These are phyloP conservation scores for Smittium mucronatum DNA, from an alignment of 371 early-diverging fungal genomes.

Conservation along the genomic window DNA sequence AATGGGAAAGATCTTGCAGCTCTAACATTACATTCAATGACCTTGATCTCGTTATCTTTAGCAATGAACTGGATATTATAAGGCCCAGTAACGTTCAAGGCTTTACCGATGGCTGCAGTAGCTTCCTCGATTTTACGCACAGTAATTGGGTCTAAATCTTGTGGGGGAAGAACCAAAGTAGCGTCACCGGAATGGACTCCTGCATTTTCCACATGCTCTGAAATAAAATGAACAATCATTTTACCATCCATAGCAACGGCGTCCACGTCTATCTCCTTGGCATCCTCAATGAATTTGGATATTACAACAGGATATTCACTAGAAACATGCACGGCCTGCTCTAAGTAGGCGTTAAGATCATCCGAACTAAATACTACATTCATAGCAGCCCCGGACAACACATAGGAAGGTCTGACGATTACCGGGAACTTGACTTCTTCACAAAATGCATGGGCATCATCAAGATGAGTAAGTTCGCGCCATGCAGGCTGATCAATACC, in stretches of 20 bases:
- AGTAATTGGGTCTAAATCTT: conserved; percentile 79
- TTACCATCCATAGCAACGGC: conserved; percentile 85
- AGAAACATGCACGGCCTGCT: conserved; percentile 77
- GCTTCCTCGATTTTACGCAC: conserved; percentile 72
- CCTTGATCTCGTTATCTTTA: conserved; percentile 88
- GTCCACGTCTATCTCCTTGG: conserved; percentile 93
- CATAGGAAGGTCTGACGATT: conserved; percentile 89
- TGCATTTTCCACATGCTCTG: conserved; percentile 93
- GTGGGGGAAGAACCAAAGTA: conserved; percentile 81
- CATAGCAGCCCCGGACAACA: conserved; percentile 93
- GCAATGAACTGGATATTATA: conserved; percentile 95
- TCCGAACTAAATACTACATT: conserved; percentile 74
- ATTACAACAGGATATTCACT: conserved; percentile 89
- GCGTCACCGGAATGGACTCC: conserved; percentile 97
- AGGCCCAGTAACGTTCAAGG: conserved; percentile 92
- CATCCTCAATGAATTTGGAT: conserved; percentile 87
- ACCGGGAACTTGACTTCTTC: conserved; percentile 81
- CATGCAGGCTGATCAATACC: conserved; percentile 91
- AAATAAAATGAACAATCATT: conserved; percentile 73
- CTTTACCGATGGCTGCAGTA: conserved; percentile 77
- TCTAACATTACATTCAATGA: conserved; percentile 93
- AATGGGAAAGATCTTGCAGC: conserved; percentile 93
- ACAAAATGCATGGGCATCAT: conserved; percentile 74
- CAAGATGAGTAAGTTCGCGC: conserved; percentile 76
- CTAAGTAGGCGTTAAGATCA: conserved; percentile 65